Evolutionary conservation across 2,329 filamentous ascomycete genomes (phyloP).

Genomic region (Pseudogymnoascus sp.): DNA sequence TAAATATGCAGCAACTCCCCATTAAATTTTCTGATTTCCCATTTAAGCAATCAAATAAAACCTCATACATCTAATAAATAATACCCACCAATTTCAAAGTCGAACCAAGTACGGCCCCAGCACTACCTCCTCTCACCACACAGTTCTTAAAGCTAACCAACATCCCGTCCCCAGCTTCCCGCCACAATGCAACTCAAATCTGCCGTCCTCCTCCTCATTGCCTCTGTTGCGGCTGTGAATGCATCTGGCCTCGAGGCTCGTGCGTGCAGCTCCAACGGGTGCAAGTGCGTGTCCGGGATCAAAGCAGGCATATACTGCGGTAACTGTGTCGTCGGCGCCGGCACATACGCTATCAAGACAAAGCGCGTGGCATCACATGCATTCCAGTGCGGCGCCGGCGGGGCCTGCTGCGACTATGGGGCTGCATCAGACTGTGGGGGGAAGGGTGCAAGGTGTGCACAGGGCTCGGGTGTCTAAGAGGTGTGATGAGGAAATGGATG

Average conservation of each 20-base stretch:
- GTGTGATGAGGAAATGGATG: not conserved
- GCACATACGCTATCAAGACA: conserved; percentile 17
- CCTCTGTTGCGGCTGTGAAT: not conserved
- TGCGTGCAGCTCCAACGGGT: conserved; percentile 18
- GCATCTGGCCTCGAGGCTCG: conserved; percentile 4
- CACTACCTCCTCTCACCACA: not conserved
- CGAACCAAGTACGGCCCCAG: not conserved
- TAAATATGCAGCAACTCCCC: not conserved
- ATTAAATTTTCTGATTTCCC: not conserved
- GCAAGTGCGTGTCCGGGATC: conserved; percentile 17
- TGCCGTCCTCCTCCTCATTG: not conserved
- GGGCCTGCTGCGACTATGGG: conserved; percentile 16
- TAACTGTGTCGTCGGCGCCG: conserved; percentile 19
- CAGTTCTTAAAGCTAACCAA: not conserved
- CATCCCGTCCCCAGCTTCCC: not conserved
- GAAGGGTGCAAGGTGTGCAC: not conserved
- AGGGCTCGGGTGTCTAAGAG: not conserved
- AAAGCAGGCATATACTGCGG: conserved; percentile 19
- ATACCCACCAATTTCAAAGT: not conserved
- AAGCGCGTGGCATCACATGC: conserved; percentile 18
- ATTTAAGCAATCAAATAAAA: not conserved
- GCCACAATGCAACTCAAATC: not conserved
- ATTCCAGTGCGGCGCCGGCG: conserved; percentile 19
- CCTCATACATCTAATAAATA: not conserved
- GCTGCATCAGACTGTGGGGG: not conserved